These are phyloP conservation scores for Heimioporus retisporus DNA, from an alignment of 1,284 basidiomycete genomes.

Conservation along the genomic window DNA sequence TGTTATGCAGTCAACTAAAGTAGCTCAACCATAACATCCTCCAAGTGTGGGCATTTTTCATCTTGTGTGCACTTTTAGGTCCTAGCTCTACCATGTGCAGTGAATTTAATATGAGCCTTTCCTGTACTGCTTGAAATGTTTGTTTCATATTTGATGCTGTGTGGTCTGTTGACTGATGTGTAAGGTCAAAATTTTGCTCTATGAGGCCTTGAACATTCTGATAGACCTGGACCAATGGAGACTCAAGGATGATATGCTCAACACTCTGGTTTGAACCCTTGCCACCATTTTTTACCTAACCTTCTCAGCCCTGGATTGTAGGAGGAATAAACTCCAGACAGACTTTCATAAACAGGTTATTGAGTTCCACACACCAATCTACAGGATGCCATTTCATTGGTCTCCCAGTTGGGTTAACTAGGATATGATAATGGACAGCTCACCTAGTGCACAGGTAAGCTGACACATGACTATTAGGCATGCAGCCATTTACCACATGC, in stretches of 20 bases:
- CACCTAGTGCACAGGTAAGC: neutral
- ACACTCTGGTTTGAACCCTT: neutral
- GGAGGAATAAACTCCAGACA: too few relatives aligned
- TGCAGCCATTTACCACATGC: neutral
- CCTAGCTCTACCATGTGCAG: too few relatives aligned
- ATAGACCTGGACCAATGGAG: neutral
- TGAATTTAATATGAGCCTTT: neutral
- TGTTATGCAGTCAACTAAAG: neutral
- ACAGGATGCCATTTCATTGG: constrained; percentile 21
- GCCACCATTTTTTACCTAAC: constrained; percentile 3
- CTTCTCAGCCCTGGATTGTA: too few relatives aligned
- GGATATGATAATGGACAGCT: constrained; percentile 26
- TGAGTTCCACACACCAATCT: constrained; percentile 35
- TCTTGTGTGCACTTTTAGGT: too few relatives aligned
- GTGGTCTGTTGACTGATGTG: neutral
- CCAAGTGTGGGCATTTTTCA: too few relatives aligned
- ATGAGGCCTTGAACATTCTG: neutral
- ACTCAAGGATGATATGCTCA: neutral
- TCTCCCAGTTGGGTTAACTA: constrained; percentile 33
- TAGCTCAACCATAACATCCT: constrained; percentile 1
- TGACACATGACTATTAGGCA: too few relatives aligned
- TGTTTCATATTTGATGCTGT: neutral
- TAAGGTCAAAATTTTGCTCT: neutral
- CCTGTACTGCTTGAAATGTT: neutral
- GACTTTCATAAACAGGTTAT: constrained; percentile 34